Base-by-base conservation (phyloP, 2,329 filamentous ascomycete genomes). In the Zasmidium cellare region DNA sequence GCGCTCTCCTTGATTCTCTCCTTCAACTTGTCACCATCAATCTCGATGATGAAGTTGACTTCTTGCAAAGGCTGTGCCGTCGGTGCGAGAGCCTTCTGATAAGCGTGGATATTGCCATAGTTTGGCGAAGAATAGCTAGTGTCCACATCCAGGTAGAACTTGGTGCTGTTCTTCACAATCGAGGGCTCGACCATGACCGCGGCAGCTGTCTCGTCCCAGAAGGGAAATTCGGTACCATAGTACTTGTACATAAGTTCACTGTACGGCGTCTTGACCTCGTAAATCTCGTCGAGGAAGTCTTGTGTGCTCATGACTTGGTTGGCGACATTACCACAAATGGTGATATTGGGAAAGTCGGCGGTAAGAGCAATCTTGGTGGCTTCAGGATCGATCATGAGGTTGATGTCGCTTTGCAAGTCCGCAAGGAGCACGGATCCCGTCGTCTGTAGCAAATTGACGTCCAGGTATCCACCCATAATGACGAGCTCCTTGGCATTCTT, bases 311-410 rank as follows among this genome's bases (percentile, higher is more conserved):
- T 72, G n/a, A 79, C 72, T 62, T 79, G 75, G 65, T 80, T 81
- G n/a, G 78, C 78, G 45, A 74, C 76, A 58, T 80, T 79, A 2
- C 77, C 76, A 12, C 74, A 76, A 55, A 81, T 72, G 24, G 75
- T 69, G 58, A 70, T 81, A 41, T 75, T 75, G 6, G 77, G 76
- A 61, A 80, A 82, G 25, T 73, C 65, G 6, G 80, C 78, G 1
- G 75, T 79, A 18, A 83, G 63, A 0, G 78, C 78, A 51, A 81
- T 80, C 61, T 81, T 80, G 18, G 78, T 71, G 2, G 75, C 77
- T 66, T 82, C 79, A 1, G 80, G 79, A 53, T 82, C 79, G 44
- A 80, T 76, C 72, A 80, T 81, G 2, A 81, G 66, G 67, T 82
- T 83, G 65, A 81, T 79, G 60, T 79, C 67, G 46, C 60, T 71